Evolutionary conservation across 495 filamentous ascomycete genomes (phyloP), one percentile per base, ranked within the genome.

Genomic region (Massariosphaeria phaeospora): DNA sequence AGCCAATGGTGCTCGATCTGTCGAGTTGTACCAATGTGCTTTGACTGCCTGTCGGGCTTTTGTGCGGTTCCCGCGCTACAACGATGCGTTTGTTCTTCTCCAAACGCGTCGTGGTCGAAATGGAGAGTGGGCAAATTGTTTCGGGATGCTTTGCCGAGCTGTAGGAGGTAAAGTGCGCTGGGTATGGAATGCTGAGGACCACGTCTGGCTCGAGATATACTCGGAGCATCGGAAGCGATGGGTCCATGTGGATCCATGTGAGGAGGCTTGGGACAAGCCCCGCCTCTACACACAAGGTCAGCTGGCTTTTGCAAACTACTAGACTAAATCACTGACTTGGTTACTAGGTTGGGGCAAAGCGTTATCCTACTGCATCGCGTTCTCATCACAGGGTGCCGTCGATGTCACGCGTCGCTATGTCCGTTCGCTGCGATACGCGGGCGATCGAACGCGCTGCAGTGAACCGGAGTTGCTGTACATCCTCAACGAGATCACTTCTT

Each of bases 181-280:
- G 93, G 87, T 98, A 24, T 98, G 93, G 93, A 96, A 95, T 58
- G 82, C 86, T 23, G 93, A 98, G 69, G 93, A 98, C 68, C 85
- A 94, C 56, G 86, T 96, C 20, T 98, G 91, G 91, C 94, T 89
- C 1, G 93, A 98, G 68, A 83, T 96, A 20, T 98, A 95, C 69
- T 95, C 89, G 15, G 89, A 91, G 62, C 89, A 95, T 64, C 82
- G 91, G 59, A 83, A 85, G 63, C 82, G 88, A 58, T 98, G 93
- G 93, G 76, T 98, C n/a, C 93, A 96, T 58, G 89, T 96, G 15
- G 93, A 98, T 67, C 80, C 83, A 10, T 96, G 90, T 65, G 93
- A 98, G 66, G 91, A 89, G 61, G 82, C 85, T 2, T 98, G 89
- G 88, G 91, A 98, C 66, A 89, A 91, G 57, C 93, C 93, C 15